phyloP scores from a whole-genome alignment of 2,329 filamentous ascomycete genomes.

The Cercospora nicotianae region DNA sequence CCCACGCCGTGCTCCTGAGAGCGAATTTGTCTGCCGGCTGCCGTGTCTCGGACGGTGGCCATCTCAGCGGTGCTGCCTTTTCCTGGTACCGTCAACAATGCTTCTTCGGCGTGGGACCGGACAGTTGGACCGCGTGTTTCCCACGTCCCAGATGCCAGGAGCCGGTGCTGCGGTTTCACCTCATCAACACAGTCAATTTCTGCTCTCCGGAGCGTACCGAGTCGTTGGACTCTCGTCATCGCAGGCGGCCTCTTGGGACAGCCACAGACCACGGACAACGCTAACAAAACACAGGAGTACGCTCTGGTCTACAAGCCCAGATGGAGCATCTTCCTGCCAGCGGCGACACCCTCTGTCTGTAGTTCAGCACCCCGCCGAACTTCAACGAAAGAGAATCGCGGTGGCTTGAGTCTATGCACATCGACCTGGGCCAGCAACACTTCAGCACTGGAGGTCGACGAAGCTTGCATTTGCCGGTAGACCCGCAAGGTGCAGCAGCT shows the following conservation, averaged over 20 bases:
- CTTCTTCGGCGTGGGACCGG: not conserved
- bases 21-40: constrained; percentile 2
- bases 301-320: not conserved
- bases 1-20: not conserved
- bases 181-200: too few species aligned
- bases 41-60: constrained; percentile 6
- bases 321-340: not conserved
- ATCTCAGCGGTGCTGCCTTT: constrained; percentile 2
- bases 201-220: not conserved
- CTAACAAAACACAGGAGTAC: not conserved
- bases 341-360: not conserved
- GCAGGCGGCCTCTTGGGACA: not conserved
- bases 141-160: not conserved
- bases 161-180: not conserved
- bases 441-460: too few species aligned
- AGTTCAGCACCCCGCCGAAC: not conserved
- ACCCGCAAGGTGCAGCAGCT: not conserved
- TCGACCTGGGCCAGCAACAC: not conserved
- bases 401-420: not conserved
- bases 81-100: not conserved
- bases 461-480: not conserved
- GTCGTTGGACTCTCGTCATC: not conserved
- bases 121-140: not conserved
- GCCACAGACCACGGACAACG: not conserved
- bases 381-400: not conserved